Evolutionary conservation across 75 land plant species (phyloP).

Genomic region (Larix kaempferi): DNA sequence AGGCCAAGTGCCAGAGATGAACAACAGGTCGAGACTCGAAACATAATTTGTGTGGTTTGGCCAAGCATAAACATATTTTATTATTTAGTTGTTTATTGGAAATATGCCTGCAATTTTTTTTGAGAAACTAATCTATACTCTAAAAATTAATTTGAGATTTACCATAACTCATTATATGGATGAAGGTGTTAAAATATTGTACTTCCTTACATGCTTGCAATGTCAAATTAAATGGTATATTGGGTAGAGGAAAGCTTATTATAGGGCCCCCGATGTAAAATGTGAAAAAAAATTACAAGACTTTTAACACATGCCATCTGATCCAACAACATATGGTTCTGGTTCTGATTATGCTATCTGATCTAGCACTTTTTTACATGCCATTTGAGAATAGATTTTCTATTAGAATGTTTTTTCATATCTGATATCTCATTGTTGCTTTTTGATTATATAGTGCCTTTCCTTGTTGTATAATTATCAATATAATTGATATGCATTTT

Average conservation of each 20-base stretch:
- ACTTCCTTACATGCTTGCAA: not conserved
- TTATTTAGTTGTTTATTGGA: not conserved
- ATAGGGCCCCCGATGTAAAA: not conserved
- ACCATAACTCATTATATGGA: not conserved
- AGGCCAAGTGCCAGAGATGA: not conserved
- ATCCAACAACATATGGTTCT: not conserved
- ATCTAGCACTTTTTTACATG: too few relatives aligned
- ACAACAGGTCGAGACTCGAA: not conserved
- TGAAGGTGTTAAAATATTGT: not conserved
- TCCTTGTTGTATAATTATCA: not conserved
- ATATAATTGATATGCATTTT: not conserved
- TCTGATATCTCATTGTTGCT: not conserved
- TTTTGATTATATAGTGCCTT: not conserved
- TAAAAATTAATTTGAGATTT: not conserved
- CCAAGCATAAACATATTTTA: not conserved
- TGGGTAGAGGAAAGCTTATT: not conserved
- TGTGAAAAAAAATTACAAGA: not conserved
- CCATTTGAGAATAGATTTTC: too few relatives aligned
- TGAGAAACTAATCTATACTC: not conserved
- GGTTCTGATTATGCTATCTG: too few relatives aligned
- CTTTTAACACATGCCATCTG: not conserved
- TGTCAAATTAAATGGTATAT: not conserved
- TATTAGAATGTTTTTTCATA: not conserved
- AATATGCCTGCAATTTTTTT: not conserved
- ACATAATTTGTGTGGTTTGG: not conserved